phyloP scores from a whole-genome alignment of 345 rosid genomes.

The Populus simonii region DNA sequence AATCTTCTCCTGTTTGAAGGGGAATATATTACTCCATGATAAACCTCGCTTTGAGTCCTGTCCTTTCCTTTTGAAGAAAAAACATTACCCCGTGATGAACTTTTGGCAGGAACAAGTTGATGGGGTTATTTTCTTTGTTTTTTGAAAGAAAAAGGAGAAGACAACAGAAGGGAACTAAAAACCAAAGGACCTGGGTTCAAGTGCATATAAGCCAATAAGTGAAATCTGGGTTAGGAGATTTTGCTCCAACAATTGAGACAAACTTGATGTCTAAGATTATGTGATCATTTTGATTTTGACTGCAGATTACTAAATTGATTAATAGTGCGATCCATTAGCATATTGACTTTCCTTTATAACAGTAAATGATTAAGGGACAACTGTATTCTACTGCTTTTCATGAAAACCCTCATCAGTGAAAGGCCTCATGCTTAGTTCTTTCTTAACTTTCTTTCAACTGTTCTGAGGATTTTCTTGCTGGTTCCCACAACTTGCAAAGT shows the following conservation, averaged over 20 bases:
- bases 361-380: conserved; percentile 16
- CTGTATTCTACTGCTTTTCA: conserved; percentile 15
- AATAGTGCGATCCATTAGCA: conserved; percentile 13
- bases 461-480: conserved; percentile 14
- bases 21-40: neutral
- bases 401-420: conserved; percentile 4
- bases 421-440: neutral
- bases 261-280: conserved; percentile 22
- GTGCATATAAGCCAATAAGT: conserved; percentile 2
- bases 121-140: neutral
- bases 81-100: neutral
- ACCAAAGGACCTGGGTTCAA: neutral
- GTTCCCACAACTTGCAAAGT: neutral
- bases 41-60: neutral
- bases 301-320: conserved; percentile 21
- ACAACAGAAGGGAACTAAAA: neutral
- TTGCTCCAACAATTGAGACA: conserved; percentile 20
- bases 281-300: conserved; percentile 39
- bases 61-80: too few relatives aligned
- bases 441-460: neutral
- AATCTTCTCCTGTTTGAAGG: neutral
- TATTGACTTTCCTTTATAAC: conserved; percentile 2
- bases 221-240: conserved; percentile 17
- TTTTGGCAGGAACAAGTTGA: neutral
- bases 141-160: neutral